Evolutionary conservation across 2,329 filamentous ascomycete genomes (phyloP), one percentile per base, ranked within the genome.

Genomic region (Sclerotiophoma versabilis): DNA sequence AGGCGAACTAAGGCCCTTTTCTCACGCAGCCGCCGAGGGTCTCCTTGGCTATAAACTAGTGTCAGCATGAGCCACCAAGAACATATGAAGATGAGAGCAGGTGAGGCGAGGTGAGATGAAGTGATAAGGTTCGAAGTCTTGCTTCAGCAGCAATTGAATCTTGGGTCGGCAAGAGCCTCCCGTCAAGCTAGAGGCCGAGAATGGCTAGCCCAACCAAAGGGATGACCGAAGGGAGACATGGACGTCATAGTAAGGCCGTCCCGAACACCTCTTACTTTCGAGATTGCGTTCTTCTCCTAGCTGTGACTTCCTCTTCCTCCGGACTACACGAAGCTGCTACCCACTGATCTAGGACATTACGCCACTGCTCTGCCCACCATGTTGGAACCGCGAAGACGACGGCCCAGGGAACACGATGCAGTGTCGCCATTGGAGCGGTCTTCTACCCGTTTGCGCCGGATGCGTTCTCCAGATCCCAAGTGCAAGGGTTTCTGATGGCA

Each of bases 161-260:
- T 49, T 54, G 51, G 45, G 19, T 46, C 51, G 45, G 51, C 17
- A 36, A 27, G 39, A 49, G 51, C 45, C 38, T 49, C 51, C 49
- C 45, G 45, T 20, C 25, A 29, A 27, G 27, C 43, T 48, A 48
- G 26, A 32, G 19, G 19, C 51, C 39, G 12, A 25, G 36, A 49
- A 14, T 17, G 45, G 51, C 41, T 54, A 54, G 51, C 44, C 6
- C 22, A 8, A 9, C 14, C 25, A 10, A 25, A 33, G 27, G 29
- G 12, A 6, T 20, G 19, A 17, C 27, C n/a, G n/a, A 42, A 20
- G 29, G 45, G 45, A 49, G 39, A 8, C 17, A 26, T 33, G 29
- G 29, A 54, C 51, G 51, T 45, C 51, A 54, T 44, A 39, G 27
- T 22, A 45, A 34, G 34, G 30, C 39, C 11, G 33, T 36, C 49